phyloP scores from a whole-genome alignment of 2,329 filamentous ascomycete genomes.

The Hypocreales sp. region DNA sequence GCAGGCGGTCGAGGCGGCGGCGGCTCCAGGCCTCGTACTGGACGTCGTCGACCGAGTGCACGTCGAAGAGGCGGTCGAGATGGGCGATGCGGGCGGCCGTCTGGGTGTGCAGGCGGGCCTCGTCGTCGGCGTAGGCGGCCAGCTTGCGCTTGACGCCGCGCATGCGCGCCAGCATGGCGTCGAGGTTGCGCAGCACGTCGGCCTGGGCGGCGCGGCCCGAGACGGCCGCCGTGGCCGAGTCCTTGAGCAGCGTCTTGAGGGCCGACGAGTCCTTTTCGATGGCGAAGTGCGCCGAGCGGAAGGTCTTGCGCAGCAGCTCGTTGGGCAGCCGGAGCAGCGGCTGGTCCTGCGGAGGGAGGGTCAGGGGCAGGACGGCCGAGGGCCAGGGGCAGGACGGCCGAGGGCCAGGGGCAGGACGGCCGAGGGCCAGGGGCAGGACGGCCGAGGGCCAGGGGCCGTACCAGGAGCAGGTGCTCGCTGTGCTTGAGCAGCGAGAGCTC shows the following conservation, averaged over 20 bases:
- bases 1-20: conserved; percentile 61
- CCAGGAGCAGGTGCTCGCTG: conserved; percentile 60
- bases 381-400: no score
- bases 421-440: no score
- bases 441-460: conserved; percentile 14
- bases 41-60: conserved; percentile 74
- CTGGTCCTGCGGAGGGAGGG: conserved; percentile 52
- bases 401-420: no score
- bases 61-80: conserved; percentile 63
- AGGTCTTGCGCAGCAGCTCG: conserved; percentile 86
- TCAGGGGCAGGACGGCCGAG: no score
- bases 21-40: conserved; percentile 88
- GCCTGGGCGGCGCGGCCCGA: conserved; percentile 45
- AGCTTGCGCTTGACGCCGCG: conserved; percentile 82
- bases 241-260: conserved; percentile 44
- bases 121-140: conserved; percentile 60
- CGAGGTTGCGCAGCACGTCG: conserved; percentile 65
- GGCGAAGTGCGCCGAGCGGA: conserved; percentile 67
- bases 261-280: conserved; percentile 56
- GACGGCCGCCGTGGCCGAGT: conserved; percentile 51
- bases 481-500: conserved; percentile 56
- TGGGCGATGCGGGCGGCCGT: conserved; percentile 65
- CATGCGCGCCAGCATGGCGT: conserved; percentile 74
- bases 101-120: conserved; percentile 60
- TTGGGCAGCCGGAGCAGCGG: conserved; percentile 83